Percentiles rank a stretch among this genome's conserved stretches.
Evolutionary conservation across 345 rosid genomes (phyloP).

Genomic region (Crucihimalaya himalaica): DNA sequence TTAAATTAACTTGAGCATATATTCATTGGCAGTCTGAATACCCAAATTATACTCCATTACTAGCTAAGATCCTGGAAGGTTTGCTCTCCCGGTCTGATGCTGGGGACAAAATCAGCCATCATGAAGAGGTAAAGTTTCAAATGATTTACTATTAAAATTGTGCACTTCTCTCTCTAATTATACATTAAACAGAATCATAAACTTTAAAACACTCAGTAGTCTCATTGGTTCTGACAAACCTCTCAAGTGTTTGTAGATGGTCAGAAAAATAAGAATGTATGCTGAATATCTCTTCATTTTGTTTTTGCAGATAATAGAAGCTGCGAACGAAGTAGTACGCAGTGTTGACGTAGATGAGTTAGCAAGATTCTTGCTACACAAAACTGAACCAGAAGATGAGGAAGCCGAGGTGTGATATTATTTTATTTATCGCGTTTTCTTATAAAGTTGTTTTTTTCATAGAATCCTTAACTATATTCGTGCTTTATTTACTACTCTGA

Average conservation of each 20-base stretch:
- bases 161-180: conserved; percentile 6
- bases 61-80: conserved; percentile 84
- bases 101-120: conserved; percentile 63
- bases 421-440: conserved; percentile 4
- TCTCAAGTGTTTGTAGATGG: conserved; percentile 6
- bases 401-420: conserved; percentile 69
- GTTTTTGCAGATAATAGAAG: conserved; percentile 60
- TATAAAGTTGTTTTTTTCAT: neutral
- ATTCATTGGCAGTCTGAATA: conserved; percentile 72
- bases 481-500: neutral
- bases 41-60: conserved; percentile 73
- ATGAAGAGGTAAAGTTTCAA: conserved; percentile 60
- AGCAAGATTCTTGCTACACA: conserved; percentile 64
- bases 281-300: conserved; percentile 27
- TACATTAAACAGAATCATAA: neutral
- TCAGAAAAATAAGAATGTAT: neutral
- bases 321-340: conserved; percentile 73
- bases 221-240: conserved; percentile 7
- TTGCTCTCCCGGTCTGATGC: conserved; percentile 60
- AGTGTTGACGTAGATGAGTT: conserved; percentile 82
- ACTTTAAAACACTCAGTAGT: neutral
- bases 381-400: conserved; percentile 88
- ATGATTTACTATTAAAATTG: neutral
- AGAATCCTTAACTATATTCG: neutral
- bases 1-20: conserved; percentile 30